Base-by-base conservation (phyloP, 768 basidiomycete genomes). In the Boletus pseudo-olivaceus region DNA sequence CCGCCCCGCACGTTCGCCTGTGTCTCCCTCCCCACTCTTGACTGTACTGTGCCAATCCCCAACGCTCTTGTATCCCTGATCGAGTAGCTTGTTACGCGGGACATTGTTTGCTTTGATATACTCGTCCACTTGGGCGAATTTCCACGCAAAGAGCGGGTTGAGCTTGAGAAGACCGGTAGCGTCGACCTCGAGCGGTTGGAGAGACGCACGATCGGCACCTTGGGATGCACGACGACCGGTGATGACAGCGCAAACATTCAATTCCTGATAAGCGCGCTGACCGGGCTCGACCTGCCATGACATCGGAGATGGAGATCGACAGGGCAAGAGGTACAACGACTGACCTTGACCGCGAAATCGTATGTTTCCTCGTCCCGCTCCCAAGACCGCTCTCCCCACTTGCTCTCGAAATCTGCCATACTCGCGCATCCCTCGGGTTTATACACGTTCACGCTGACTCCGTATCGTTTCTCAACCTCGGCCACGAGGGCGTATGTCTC, bases 41-140 rank as follows among this genome's bases (percentile, higher is more conserved):
- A 69, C 71, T 0, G 97, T 99, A 57, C 92, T 95, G 73, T 99
- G 97, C 90, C 95, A 96, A 72, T 99, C 97, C 4, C 97, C 97
- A 58, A 99, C 84, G 66, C 91, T 93, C 62, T 86, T 88, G 76
- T 98, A 99, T 4, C 97, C 97, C 67, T 93, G 84, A 55, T 83
- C 84, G 38, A 99, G 81, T 5, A 99, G 78, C 56, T 81, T 83
- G 75, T 99, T 98, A 56, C 84, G 82, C 3, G 95, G 95, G 1
- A 98, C 94, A 42, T 82, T 73, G 72, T 98, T 83, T 55, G 81
- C 77, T 40, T 82, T 82, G 57, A 96, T 79, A 69, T 98, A 95
- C 69, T 83, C 85, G 57, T 97, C 87, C 17, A 98, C 90, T 38
- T 90, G 71, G 8, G 75, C 68, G 71, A 97, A 96, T 20, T 80